Conservation (phyloP, 2,329 filamentous ascomycete species). For the Xylaria sp. region DNA sequence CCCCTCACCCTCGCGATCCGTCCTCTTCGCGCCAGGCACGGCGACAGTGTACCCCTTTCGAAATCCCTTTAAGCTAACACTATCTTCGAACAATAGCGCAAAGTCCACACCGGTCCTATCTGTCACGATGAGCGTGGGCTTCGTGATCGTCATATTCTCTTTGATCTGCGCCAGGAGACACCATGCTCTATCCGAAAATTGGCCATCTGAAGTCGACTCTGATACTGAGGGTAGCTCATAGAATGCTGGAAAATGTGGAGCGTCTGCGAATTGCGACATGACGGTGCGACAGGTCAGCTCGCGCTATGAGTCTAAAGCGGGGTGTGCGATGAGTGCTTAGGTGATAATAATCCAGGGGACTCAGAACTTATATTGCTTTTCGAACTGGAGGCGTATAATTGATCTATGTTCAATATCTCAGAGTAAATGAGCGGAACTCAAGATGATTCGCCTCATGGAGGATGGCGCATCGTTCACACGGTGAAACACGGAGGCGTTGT, state of each 20-base stretch:
- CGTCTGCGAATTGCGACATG: conserved; percentile 14
- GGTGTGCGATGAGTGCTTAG: neutral
- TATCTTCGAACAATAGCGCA: conserved; percentile 53
- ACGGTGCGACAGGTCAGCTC: neutral
- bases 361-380: too few species aligned
- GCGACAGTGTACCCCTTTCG: conserved; percentile 49
- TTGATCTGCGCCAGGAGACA: conserved; percentile 43
- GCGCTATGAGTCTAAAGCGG: neutral
- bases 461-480: neutral
- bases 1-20: conserved; percentile 43
- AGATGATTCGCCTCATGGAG: neutral
- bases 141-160: conserved; percentile 51
- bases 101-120: conserved; percentile 50
- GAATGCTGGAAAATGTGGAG: conserved; percentile 25
- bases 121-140: conserved; percentile 53
- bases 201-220: neutral
- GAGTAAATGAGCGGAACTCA: neutral
- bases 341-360: too few species aligned
- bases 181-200: conserved; percentile 31
- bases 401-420: too few species aligned
- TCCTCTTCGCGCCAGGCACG: conserved; percentile 44
- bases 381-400: too few species aligned
- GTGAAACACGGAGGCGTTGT: conserved; percentile 22
- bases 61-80: conserved; percentile 44
- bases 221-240: conserved; percentile 25